Base-by-base conservation (phyloP, 2,329 filamentous ascomycete species). In the Albophoma yamanashiensis region DNA sequence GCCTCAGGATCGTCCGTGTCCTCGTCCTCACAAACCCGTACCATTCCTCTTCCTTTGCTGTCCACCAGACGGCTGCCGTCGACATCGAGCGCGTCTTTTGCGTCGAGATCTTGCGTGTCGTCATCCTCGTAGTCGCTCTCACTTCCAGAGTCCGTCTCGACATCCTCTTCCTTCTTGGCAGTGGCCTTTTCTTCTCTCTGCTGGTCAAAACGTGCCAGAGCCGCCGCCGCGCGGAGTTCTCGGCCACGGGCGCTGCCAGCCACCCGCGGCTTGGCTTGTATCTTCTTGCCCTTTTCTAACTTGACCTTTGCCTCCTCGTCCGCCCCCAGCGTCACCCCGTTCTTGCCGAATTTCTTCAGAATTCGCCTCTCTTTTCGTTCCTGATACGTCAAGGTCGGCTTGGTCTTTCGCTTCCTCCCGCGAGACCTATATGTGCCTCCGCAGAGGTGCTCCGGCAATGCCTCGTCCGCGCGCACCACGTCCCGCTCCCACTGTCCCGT, bases 1-100 rank as follows among this genome's bases (percentile, higher is more conserved):
- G 71, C 74, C 8, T 65, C 69, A 4, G 67, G 63, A 55, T 88
- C 84, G 43, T 82, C 79, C 3, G 67, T 67, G 43, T 77, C 59
- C 78, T 91, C 88, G 53, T 89, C 87, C 62, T 87, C 87, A 68
- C 91, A 94, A 1, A 94, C 84, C 66, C 84, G 89, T 62, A 93
- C 76, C 79, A 95, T 79, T 15, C 82, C 81, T 25, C 81, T 78
- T 0, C 88, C 90, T 58, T 88, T 82, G 11, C 77, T 76, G 67
- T 92, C 89, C 27, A 87, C 72, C 55, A 92, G 75, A 62, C 76
- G 80, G 58, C 77, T 81, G 1, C 89, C 88, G 65, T 91, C 79
- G 20, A 86, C 75, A 70, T 91, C 87, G 14, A 86, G 65, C 0
- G 83, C 84, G 59, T 85, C 83, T 40, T 81, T 77, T 2, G 73